Conservation (phyloP, 192 early-diverging fungal species). For the Coemansia sp. region DNA sequence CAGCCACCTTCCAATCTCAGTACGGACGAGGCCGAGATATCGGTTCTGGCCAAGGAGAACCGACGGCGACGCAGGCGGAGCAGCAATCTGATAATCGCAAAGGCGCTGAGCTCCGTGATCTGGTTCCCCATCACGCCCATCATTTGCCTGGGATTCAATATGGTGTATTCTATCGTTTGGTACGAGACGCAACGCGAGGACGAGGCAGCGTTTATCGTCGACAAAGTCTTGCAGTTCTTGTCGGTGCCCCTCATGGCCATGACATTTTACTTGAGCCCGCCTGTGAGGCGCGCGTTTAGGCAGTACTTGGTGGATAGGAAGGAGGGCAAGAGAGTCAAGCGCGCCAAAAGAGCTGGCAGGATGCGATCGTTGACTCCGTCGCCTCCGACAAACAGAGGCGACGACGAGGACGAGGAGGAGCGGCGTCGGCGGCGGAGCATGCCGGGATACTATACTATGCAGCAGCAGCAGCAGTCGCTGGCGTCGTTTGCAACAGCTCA, state of each 20-base stretch:
- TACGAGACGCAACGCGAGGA: slow-evolving; percentile 9
- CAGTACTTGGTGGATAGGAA: slow-evolving; percentile 14
- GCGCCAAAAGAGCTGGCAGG: background rate
- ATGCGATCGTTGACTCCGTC: background rate
- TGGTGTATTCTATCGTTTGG: slow-evolving; percentile 25
- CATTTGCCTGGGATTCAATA: slow-evolving; percentile 32
- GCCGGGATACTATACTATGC: background rate
- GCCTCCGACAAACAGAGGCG: background rate
- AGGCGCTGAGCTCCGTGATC: slow-evolving; percentile 27
- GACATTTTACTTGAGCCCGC: slow-evolving; percentile 41
- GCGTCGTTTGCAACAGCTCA: no score
- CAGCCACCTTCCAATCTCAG: background rate
- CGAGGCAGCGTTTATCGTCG: slow-evolving; percentile 14
- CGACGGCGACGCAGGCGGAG: slow-evolving; percentile 12
- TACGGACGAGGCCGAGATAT: background rate
- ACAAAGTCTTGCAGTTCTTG: slow-evolving; percentile 40
- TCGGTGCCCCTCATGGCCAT: slow-evolving; percentile 24
- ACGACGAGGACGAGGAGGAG: no score
- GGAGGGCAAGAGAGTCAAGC: background rate
- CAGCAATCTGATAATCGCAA: slow-evolving; percentile 18
- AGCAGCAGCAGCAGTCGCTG: background rate
- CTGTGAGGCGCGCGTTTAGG: slow-evolving; percentile 19
- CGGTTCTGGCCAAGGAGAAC: slow-evolving; percentile 14
- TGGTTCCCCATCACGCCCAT: slow-evolving; percentile 47
- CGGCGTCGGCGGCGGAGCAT: background rate